Conservation (phyloP, 441 rosid genomes). For the Euphorbia celastroides region DNA sequence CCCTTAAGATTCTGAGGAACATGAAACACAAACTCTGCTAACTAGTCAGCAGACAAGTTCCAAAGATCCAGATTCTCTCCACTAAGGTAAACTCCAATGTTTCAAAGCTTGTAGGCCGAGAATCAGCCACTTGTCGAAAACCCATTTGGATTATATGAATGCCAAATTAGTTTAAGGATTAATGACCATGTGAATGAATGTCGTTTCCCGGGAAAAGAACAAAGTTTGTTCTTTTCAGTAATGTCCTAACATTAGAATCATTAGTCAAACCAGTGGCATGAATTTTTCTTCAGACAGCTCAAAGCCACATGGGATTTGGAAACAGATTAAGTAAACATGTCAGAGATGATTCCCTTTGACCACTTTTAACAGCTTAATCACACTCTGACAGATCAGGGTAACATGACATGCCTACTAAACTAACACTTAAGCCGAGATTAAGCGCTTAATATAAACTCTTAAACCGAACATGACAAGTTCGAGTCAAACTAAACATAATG, state of each 20-base stretch:
- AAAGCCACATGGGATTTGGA: slow-evolving; percentile 54
- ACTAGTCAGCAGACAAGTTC: slow-evolving; percentile 29
- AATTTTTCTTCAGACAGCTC: slow-evolving; percentile 32
- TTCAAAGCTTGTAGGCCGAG: slow-evolving; percentile 15
- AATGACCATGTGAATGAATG: slow-evolving; percentile 33
- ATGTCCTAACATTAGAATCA: slow-evolving; percentile 17
- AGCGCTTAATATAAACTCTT: slow-evolving; percentile 31
- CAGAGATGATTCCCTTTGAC: background rate
- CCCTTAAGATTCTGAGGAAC: slow-evolving; percentile 14
- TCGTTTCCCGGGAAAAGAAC: slow-evolving; percentile 16
- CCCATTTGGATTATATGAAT: slow-evolving; percentile 16
- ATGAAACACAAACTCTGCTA: slow-evolving; percentile 33
- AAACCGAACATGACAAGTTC: background rate
- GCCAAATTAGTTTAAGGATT: slow-evolving; percentile 1
- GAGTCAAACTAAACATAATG: slow-evolving; percentile 28
- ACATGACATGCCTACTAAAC: slow-evolving; percentile 48
- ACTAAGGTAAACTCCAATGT: slow-evolving; percentile 14
- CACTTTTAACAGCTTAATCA: slow-evolving; percentile 17
- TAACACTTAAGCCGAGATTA: slow-evolving; percentile 24
- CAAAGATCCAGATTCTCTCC: slow-evolving; percentile 24
- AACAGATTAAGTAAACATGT: background rate
- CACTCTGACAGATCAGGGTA: slow-evolving; percentile 48
- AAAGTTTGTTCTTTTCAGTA: background rate
- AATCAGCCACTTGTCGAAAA: slow-evolving; percentile 27
- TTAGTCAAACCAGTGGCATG: slow-evolving; percentile 26